Conservation (phyloP, 139 green algal species). For the Pedinophyceae sp. region DNA sequence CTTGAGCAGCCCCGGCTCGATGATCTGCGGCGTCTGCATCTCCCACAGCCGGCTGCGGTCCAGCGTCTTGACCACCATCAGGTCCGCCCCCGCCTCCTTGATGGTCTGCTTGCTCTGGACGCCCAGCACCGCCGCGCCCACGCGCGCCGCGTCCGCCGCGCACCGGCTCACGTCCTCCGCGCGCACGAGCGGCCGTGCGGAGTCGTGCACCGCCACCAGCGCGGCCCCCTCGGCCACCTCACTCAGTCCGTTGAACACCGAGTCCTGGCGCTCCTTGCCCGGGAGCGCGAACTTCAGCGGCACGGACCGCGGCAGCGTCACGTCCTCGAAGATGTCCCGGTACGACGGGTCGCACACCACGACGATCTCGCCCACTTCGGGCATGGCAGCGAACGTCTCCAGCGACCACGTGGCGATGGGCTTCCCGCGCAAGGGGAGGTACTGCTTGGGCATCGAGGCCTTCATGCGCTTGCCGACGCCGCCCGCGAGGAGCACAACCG, state of each 20-base stretch:
- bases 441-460: conserved; percentile 92
- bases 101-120: conserved; percentile 94
- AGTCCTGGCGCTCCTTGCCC: conserved; percentile 87
- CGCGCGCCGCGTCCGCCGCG: conserved; percentile 15
- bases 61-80: conserved; percentile 72
- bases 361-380: conserved; percentile 72
- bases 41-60: conserved; percentile 81
- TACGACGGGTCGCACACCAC: conserved; percentile 83
- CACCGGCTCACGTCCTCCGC: conserved; percentile 35
- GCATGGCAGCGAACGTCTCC: conserved; percentile 66
- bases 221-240: conserved; percentile 12
- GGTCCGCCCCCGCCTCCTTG: conserved; percentile 63
- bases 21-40: conserved; percentile 93
- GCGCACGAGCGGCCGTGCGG: conserved; percentile 69
- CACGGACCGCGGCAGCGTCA: conserved; percentile 9
- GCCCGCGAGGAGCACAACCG: conserved; percentile 74
- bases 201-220: conserved; percentile 92
- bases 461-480: conserved; percentile 92
- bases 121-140: conserved; percentile 87
- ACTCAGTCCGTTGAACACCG: conserved; percentile 70
- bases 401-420: conserved; percentile 74
- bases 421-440: conserved; percentile 61
- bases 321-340: conserved; percentile 33
- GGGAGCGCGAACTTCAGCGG: conserved; percentile 70
- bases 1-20: conserved; percentile 57